These are phyloP conservation scores for Linaria vulgaris DNA, from an alignment of 257 asterid species.

Conservation along the genomic window DNA sequence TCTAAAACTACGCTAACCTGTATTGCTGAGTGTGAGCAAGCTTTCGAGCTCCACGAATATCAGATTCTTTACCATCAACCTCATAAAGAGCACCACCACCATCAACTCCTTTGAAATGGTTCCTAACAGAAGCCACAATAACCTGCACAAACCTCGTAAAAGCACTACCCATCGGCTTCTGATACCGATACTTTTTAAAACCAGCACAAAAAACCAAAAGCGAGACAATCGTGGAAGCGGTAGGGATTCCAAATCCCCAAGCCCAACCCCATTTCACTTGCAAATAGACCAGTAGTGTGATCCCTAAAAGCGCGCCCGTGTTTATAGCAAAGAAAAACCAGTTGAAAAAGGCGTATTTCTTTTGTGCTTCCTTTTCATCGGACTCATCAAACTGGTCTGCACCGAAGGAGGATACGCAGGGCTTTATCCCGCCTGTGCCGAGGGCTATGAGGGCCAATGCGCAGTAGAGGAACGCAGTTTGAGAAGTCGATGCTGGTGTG, in stretches of 20 bases:
- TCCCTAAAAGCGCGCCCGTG: slow-evolving; percentile 81
- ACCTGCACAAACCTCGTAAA: slow-evolving; percentile 79
- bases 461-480: slow-evolving; percentile 53
- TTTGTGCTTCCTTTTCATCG: slow-evolving; percentile 49
- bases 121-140: slow-evolving; percentile 50
- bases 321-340: slow-evolving; percentile 91
- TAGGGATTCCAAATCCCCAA: slow-evolving; percentile 76
- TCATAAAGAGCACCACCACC: slow-evolving; percentile 41
- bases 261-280: slow-evolving; percentile 58
- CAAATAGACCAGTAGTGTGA: slow-evolving; percentile 58
- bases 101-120: slow-evolving; percentile 49
- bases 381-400: slow-evolving; percentile 76
- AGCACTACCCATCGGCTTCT: slow-evolving; percentile 80
- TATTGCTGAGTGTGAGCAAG: slow-evolving; percentile 57
- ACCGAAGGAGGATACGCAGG: slow-evolving; percentile 78
- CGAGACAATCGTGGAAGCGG: slow-evolving; percentile 46
- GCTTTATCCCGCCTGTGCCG: slow-evolving; percentile 87
- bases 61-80: slow-evolving; percentile 54
- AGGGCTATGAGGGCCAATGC: slow-evolving; percentile 65
- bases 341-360: slow-evolving; percentile 70
- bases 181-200: slow-evolving; percentile 54
- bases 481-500: slow-evolving; percentile 45
- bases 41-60: slow-evolving; percentile 62
- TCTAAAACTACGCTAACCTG: slow-evolving; percentile 35
- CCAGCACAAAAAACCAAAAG: slow-evolving; percentile 51